These are phyloP conservation scores for Boletus reticulatus DNA, from an alignment of 768 basidiomycete species.

Conservation along the genomic window DNA sequence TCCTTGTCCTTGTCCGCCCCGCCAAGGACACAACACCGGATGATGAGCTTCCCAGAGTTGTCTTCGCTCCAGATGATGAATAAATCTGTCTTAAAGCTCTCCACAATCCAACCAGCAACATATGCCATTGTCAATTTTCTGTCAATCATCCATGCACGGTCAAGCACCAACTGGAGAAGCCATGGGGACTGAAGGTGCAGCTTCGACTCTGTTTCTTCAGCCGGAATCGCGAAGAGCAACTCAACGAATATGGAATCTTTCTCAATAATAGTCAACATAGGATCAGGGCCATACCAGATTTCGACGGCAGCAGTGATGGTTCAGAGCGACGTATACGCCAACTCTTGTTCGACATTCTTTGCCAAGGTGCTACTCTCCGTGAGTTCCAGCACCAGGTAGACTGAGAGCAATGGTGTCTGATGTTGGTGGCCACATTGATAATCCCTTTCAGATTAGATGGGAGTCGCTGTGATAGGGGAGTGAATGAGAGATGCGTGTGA, in stretches of 20 bases:
- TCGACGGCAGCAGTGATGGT: constrained; percentile 95
- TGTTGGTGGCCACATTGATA: constrained; percentile 97
- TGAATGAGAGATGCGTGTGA: no score
- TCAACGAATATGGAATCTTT: constrained; percentile 96
- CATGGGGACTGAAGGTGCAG: constrained; percentile 92
- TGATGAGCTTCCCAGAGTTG: constrained; percentile 94
- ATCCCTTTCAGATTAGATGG: constrained; percentile 90
- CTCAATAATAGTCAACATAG: constrained; percentile 89
- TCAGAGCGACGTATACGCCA: constrained; percentile 90
- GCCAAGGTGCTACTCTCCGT: constrained; percentile 59
- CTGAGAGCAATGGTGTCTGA: constrained; percentile 95
- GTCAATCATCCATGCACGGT: constrained; percentile 97
- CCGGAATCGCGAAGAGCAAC: constrained; percentile 98
- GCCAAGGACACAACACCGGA: constrained; percentile 91
- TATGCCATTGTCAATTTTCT: constrained; percentile 94
- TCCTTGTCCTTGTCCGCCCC: constrained; percentile 88
- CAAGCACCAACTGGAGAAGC: constrained; percentile 94
- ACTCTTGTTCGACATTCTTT: constrained; percentile 88
- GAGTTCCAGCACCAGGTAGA: constrained; percentile 77
- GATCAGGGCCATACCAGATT: constrained; percentile 97
- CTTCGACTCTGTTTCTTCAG: constrained; percentile 93
- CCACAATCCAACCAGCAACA: constrained; percentile 92
- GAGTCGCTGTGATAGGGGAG: no score
- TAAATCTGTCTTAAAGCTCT: constrained; percentile 92
- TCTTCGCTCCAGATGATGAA: constrained; percentile 99